Conservation (phyloP, 768 basidiomycete genomes). For the Tricholoma matsutake region DNA sequence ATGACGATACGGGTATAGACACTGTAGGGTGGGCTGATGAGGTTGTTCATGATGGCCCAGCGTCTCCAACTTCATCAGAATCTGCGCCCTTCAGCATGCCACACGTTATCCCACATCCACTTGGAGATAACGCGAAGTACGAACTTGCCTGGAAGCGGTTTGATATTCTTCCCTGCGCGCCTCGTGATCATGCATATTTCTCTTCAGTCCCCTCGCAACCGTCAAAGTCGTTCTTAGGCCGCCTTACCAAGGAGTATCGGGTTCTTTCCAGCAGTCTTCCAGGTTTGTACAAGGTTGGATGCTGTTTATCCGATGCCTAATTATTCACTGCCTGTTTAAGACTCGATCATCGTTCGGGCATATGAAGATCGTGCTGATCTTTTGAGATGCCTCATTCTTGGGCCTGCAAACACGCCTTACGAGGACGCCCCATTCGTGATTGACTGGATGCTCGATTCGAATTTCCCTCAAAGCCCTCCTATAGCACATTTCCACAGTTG, state of each 20-base stretch:
- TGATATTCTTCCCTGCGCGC: conserved; percentile 70
- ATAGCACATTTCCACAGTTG: conserved; percentile 89
- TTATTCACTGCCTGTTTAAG: conserved; percentile 32
- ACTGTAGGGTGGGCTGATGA: conserved; percentile 16
- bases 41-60: conserved; percentile 1
- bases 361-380: conserved; percentile 91
- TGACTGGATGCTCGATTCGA: conserved; percentile 86
- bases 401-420: conserved; percentile 93
- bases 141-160: conserved; percentile 77
- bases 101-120: background rate
- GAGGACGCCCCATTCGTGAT: conserved; percentile 94
- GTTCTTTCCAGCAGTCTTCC: conserved; percentile 77
- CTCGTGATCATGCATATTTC: conserved; percentile 81
- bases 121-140: conserved; percentile 21
- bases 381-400: conserved; percentile 84
- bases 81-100: background rate
- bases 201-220: conserved; percentile 58
- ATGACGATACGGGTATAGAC: conserved; percentile 18
- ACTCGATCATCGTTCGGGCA: conserved; percentile 84
- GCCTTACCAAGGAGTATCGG: conserved; percentile 82
- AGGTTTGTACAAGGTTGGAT: conserved; percentile 44
- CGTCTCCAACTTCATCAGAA: background rate
- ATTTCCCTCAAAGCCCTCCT: conserved; percentile 81
- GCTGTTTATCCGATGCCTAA: background rate
- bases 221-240: conserved; percentile 68